These are phyloP conservation scores for Gastrolobium bilobum DNA, from an alignment of 306 rosid genomes.

Conservation along the genomic window DNA sequence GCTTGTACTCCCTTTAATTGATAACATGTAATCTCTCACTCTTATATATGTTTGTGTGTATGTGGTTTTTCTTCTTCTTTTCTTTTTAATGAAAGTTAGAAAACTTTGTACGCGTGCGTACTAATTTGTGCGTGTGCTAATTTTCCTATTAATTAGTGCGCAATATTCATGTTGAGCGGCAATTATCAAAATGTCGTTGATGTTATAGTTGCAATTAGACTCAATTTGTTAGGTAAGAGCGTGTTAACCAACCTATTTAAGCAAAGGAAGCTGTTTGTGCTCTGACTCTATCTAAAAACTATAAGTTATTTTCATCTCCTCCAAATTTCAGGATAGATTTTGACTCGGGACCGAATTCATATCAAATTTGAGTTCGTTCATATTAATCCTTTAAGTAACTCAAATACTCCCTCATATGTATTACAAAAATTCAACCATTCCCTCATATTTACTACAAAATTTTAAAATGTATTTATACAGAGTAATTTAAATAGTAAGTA, in stretches of 20 bases:
- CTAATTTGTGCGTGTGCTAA: too few relatives aligned
- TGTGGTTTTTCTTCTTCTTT: too few relatives aligned
- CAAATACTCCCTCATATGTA: not conserved
- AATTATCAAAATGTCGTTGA: slow-evolving; percentile 46
- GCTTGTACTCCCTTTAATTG: slow-evolving; percentile 3
- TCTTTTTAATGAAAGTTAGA: too few relatives aligned
- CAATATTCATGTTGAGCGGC: slow-evolving; percentile 26
- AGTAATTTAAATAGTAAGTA: too few relatives aligned
- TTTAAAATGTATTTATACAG: too few relatives aligned
- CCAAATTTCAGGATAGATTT: not conserved
- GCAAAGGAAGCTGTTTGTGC: not conserved
- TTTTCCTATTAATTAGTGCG: slow-evolving; percentile 10
- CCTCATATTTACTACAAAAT: too few relatives aligned
- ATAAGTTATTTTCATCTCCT: not conserved
- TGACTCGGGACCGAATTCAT: not conserved
- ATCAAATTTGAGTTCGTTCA: not conserved
- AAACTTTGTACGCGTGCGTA: too few relatives aligned
- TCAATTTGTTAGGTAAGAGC: slow-evolving; percentile 46
- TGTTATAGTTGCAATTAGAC: slow-evolving; percentile 37
- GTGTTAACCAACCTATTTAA: slow-evolving; percentile 41
- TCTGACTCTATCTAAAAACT: slow-evolving; percentile 27
- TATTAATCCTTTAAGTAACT: too few relatives aligned
- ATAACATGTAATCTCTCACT: not conserved
- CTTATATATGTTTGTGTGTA: too few relatives aligned
- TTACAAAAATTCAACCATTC: not conserved